A percentile compares a stretch with the other conserved stretches of the same genome.
Conservation (phyloP, 192 early-diverging fungal species). For the Jimgerdemannia lactiflua region DNA sequence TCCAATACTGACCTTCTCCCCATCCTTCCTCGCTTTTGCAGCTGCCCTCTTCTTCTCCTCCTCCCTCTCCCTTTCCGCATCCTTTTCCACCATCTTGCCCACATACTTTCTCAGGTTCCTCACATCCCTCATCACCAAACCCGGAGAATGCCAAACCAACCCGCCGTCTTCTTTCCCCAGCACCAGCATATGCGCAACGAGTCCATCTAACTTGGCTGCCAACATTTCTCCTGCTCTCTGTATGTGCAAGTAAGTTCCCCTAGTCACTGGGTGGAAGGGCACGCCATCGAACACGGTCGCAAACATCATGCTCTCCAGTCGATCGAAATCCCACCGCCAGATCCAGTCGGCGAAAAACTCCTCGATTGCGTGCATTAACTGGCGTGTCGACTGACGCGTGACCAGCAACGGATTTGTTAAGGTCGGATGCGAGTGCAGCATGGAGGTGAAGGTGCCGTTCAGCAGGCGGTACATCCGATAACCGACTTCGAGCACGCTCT, state of each 20-base stretch:
- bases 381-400: constrained; percentile 25
- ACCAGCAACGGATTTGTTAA: constrained; percentile 5
- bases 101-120: constrained; percentile 22
- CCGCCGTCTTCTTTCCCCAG: constrained; percentile 17
- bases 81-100: constrained; percentile 13
- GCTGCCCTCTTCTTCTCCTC: constrained; percentile 11
- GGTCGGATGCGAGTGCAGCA: constrained; percentile 12
- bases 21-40: neutral
- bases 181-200: constrained; percentile 18
- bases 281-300: constrained; percentile 31
- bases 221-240: constrained; percentile 14
- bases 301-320: constrained; percentile 23
- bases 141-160: constrained; percentile 23
- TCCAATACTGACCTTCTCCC: no score
- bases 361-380: constrained; percentile 38
- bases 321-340: constrained; percentile 55
- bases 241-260: constrained; percentile 21
- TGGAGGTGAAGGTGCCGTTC: constrained; percentile 33
- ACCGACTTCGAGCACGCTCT: constrained; percentile 40
- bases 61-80: constrained; percentile 5
- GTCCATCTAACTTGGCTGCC: constrained; percentile 1
- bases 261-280: constrained; percentile 20
- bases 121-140: constrained; percentile 16
- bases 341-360: constrained; percentile 63
- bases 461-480: constrained; percentile 51